Conservation (phyloP, 2,329 filamentous ascomycete genomes). For the Aspergillus uvarum region DNA sequence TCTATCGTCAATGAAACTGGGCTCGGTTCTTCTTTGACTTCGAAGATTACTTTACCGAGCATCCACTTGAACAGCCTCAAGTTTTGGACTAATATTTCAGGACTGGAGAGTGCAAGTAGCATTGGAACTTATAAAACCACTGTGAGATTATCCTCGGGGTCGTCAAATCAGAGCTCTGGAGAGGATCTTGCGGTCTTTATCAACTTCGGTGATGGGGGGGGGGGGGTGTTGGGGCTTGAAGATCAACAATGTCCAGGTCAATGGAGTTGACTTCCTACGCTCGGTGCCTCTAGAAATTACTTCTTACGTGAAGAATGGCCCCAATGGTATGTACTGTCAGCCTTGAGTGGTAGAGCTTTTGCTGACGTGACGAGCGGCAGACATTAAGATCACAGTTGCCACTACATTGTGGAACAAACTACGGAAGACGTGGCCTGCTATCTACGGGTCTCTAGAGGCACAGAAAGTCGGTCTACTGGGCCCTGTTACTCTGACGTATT, state of each 20-base stretch:
- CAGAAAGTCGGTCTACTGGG: constrained; percentile 1
- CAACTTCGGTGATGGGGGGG: not conserved
- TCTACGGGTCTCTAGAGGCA: constrained; percentile 2
- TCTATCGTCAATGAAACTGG: not conserved
- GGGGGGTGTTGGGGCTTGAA: not conserved
- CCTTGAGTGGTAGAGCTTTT: not conserved
- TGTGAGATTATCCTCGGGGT: not conserved
- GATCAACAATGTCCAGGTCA: not conserved
- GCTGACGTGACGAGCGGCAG: not conserved
- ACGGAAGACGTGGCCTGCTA: constrained; percentile 3
- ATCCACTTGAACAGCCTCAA: not conserved
- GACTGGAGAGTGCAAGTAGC: not conserved
- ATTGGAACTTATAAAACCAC: not conserved
- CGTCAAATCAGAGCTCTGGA: not conserved
- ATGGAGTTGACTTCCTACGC: not conserved
- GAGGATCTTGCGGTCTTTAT: not conserved
- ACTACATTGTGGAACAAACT: constrained; percentile 9
- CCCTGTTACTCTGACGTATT: not conserved
- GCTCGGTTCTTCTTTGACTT: not conserved
- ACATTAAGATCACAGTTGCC: constrained; percentile 4
- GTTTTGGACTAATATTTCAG: not conserved
- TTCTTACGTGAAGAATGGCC: not conserved
- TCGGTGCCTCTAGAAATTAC: not conserved
- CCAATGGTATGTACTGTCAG: not conserved
- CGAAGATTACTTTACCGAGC: not conserved